Evolutionary conservation across 2,329 filamentous ascomycete genomes (phyloP), one percentile per base, ranked within the genome.

Genomic region (Nigrospora osmanthi): DNA sequence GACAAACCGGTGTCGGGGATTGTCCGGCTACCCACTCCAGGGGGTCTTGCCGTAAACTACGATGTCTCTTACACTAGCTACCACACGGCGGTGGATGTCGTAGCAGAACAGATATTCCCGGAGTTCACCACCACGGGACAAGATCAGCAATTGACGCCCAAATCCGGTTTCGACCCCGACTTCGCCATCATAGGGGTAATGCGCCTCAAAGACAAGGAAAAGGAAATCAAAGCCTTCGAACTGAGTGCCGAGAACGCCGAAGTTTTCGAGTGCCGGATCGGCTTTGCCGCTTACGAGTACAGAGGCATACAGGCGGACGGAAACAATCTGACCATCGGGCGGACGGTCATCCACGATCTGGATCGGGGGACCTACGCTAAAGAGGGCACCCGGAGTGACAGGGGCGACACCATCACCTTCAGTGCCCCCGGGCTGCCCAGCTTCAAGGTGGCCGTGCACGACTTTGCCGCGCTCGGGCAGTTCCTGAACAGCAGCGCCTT

Each of bases 261-360:
- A 10, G 35, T 53, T 12, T 16, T 45, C 39, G 49, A 53, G 19
- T 53, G 51, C 40, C 42, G 47, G 4, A 15, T 53, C 12, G 30
- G 19, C 6, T 42, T 52, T 6, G 48, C 41, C 2, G 45, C 44
- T 7, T 48, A 47, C 38, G 19, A 37, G 4, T 53, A 52, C 39
- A 45, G 46, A 3, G 36, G 45, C 37, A 23, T 53, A 6, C 36
- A 40, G 7, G 48, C 45, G 6, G 35, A 32, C 11, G 47, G 45
- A 2, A 40, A 31, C 28, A 23, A 34, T 3, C 32, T 35, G 32
- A 19, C 34, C 5, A 17, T 40, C 5, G 28, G 38, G 11, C 11
- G 12, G 2, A 34, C 31, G 11, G 30, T 9, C 1, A 16, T 19
- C 7, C 12, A 14, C 7, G 12, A 6, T 16, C 16, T 42, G 6